Base-by-base conservation (phyloP, 768 basidiomycete species). In the Hortiboletus flavorubellus region DNA sequence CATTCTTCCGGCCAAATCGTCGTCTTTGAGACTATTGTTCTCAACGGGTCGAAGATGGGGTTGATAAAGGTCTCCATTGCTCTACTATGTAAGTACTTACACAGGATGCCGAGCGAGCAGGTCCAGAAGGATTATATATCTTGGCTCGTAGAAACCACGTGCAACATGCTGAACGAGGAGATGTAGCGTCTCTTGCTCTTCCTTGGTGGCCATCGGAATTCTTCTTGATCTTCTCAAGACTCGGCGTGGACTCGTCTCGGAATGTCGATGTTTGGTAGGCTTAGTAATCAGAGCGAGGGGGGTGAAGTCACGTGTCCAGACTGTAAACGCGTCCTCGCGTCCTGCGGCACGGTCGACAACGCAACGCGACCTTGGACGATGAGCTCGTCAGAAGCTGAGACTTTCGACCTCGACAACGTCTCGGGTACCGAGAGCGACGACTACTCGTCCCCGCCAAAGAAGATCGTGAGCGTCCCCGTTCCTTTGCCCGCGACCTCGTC, bases 141-240 rank as follows among this genome's bases (percentile, higher is more conserved):
- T 91, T 43, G 91, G 79, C 71, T 98, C 97, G 74, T 98, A 99
- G 74, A 99, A 98, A 33, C 89, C 86, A 64, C 96, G 84, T 43
- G 88, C 85, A 67, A 96, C 93, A 75, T 92, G 88, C 70, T 97
- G 93, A 61, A 97, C 91, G 64, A 99, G 86, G 55, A 86, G 82
- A 70, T 85, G 86, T 51, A 94, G 84, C 2, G 82, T 84, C 71
- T 91, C 89, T 74, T 86, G 83, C 65, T 91, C 89, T 68, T 90
- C 89, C 68, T 87, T 87, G 45, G 81, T 85, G 49, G 84, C 76
- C 83, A 86, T 85, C 55, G 26, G 21, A 21, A 26, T 26, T 26
- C 26, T 26, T 26, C 26, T 26, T 26, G 5, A 26, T 26, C 26
- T 26, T 26, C 26, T 26, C 5, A 26, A 26, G 26, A 26, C 26